Percentiles rank a stretch among this genome's conserved stretches.
Conservation (phyloP, 1,139 yeast species). For the Saccharomyces uvarum region DNA sequence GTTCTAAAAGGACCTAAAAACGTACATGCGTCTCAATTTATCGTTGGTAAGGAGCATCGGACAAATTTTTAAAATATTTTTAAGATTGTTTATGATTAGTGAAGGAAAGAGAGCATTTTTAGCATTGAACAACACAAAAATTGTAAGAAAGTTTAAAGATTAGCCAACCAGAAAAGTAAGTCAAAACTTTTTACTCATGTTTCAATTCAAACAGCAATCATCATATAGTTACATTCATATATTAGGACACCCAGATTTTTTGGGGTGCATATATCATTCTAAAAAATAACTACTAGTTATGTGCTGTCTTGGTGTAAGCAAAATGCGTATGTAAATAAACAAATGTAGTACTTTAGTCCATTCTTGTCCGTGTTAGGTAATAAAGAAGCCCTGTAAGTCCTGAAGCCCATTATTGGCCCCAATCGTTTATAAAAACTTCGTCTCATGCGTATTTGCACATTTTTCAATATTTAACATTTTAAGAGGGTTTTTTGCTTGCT, state of each 20-base stretch:
- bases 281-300: neutral
- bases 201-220: neutral
- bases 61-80: neutral
- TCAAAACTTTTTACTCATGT: neutral
- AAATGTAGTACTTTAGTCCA: neutral
- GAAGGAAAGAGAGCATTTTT: neutral
- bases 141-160: neutral
- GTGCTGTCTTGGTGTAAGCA: neutral
- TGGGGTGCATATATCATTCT: neutral
- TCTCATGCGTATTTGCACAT: neutral
- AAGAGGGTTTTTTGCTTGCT: neutral
- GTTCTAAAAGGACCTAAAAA: neutral
- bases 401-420: neutral
- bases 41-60: neutral
- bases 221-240: neutral
- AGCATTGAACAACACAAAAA: neutral
- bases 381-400: neutral
- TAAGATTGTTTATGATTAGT: neutral
- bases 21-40: neutral
- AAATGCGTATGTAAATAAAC: neutral
- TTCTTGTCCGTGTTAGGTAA: neutral
- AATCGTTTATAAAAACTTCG: neutral
- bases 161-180: neutral
- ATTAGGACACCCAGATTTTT: neutral
- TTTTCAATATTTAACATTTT: neutral